phyloP scores from a whole-genome alignment of 495 filamentous ascomycete genomes.

The Lasiosphaeriaceae sp. region DNA sequence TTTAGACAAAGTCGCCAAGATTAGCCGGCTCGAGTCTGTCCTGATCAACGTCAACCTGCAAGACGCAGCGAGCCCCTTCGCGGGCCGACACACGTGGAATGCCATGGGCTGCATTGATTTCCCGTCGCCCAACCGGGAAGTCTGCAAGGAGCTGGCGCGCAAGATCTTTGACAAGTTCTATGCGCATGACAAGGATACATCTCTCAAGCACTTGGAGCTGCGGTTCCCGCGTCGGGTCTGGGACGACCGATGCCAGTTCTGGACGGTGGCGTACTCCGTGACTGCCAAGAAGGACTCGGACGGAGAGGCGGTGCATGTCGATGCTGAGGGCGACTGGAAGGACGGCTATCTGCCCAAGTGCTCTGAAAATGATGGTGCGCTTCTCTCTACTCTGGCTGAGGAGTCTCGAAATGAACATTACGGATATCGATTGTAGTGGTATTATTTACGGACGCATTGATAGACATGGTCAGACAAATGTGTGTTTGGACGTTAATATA shows the following conservation, averaged over 20 bases:
- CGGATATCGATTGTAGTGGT: no score
- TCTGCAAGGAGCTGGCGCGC: conserved; percentile 2
- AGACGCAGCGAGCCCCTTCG: conserved; percentile 1
- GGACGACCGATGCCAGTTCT: conserved; percentile 11
- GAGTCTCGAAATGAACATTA: no score
- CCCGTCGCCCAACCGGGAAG: neutral
- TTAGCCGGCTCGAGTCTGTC: conserved; percentile 1
- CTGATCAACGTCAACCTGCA: conserved; percentile 8
- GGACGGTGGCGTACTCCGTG: neutral
- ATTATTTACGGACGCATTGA: no score
- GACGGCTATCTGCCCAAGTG: no score
- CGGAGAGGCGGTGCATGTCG: no score
- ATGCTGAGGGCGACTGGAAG: no score
- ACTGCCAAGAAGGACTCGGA: no score
- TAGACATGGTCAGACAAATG: no score
- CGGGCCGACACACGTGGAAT: conserved; percentile 4
- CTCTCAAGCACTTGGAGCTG: conserved; percentile 4
- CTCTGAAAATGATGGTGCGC: no score
- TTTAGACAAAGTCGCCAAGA: conserved; percentile 1
- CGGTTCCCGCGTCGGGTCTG: conserved; percentile 5
- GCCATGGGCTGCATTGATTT: conserved; percentile 1
- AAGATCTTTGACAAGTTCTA: neutral
- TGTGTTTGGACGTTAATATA: no score
- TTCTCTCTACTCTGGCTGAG: no score
- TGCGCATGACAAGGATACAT: neutral